These are phyloP conservation scores for Lycium barbarum DNA, from an alignment of 257 asterid genomes.

Conservation along the genomic window DNA sequence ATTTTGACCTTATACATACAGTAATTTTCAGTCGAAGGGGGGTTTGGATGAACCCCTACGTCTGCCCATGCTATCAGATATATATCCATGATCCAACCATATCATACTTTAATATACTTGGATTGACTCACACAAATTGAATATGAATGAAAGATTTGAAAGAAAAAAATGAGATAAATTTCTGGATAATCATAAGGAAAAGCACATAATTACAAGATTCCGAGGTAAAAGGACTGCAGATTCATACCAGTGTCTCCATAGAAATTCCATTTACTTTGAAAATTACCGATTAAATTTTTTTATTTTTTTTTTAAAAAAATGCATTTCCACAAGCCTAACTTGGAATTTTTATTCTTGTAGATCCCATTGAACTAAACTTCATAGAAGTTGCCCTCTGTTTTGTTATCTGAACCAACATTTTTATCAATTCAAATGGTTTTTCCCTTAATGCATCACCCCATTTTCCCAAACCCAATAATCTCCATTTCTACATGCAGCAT, in stretches of 20 bases:
- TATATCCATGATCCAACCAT: background rate
- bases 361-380: background rate
- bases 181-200: background rate
- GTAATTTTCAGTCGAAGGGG: background rate
- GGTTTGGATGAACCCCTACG: background rate
- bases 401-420: background rate
- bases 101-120: background rate
- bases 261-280: background rate
- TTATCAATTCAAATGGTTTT: background rate
- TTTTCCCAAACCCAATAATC: conserved; percentile 1
- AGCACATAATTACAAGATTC: background rate
- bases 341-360: background rate
- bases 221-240: background rate
- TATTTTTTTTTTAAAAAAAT: background rate
- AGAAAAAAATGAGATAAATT: background rate
- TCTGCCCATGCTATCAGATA: background rate
- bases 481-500: conserved; percentile 28
- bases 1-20: background rate
- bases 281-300: background rate
- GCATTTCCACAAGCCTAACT: background rate
- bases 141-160: background rate
- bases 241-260: background rate
- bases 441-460: background rate
- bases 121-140: conserved; percentile 16
- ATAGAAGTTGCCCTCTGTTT: background rate